Percentiles rank a stretch among this genome's conserved stretches.
These are phyloP conservation scores for Spergularia bocconei DNA, from an alignment of 148 eudicot species.

Conservation along the genomic window DNA sequence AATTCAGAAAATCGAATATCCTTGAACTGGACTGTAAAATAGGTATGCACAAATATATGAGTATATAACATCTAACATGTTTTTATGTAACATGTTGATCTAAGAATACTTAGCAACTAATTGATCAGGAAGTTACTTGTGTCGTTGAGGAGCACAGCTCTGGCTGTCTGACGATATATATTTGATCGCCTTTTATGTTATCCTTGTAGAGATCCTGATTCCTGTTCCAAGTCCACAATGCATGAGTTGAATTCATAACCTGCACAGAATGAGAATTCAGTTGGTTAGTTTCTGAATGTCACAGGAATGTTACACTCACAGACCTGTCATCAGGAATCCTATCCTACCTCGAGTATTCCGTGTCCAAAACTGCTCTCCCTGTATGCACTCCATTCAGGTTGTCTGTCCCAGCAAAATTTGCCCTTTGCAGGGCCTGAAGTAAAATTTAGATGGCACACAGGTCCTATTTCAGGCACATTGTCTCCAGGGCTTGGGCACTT, in stretches of 20 bases:
- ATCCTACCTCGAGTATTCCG: conserved; percentile 76
- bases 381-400: conserved; percentile 92
- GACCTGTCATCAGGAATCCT: background rate
- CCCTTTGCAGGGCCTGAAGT: conserved; percentile 81
- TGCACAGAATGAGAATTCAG: conserved; percentile 20
- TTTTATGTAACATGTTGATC: background rate
- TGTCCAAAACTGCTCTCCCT: conserved; percentile 97
- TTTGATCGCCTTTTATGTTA: conserved; percentile 65
- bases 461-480: conserved; percentile 78
- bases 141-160: conserved; percentile 43
- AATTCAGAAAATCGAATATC: no score
- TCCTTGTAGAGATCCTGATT: conserved; percentile 71
- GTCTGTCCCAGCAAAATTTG: conserved; percentile 89
- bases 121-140: conserved; percentile 25
- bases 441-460: conserved; percentile 73
- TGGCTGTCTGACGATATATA: conserved; percentile 83
- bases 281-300: background rate
- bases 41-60: background rate
- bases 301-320: background rate
- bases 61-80: background rate
- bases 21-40: background rate
- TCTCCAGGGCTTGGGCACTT: conserved; percentile 73
- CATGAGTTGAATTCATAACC: conserved; percentile 79
- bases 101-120: background rate
- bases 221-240: conserved; percentile 98